Evolutionary conservation across 257 asterid genomes (phyloP).

Genomic region (Solanum rostratum): DNA sequence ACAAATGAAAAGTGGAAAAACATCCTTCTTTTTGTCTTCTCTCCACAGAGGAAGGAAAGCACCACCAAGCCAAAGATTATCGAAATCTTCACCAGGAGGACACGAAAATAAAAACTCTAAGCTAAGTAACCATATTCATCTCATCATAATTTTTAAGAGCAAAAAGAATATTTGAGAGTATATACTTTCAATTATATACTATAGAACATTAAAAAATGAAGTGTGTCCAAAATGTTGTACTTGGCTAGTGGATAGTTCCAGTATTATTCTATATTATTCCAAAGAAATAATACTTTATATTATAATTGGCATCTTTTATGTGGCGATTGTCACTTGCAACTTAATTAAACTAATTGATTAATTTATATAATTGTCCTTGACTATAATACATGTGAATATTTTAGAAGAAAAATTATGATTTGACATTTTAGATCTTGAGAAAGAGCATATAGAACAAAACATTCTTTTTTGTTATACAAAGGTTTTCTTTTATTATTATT

Average conservation of each 20-base stretch:
- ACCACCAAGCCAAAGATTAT: too few relatives aligned
- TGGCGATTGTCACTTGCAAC: neutral
- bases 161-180: neutral
- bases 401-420: neutral
- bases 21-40: too few relatives aligned
- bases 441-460: neutral
- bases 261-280: neutral
- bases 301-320: neutral
- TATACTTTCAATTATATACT: neutral
- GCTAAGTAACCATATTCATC: too few relatives aligned
- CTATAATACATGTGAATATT: neutral
- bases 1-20: too few relatives aligned
- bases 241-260: neutral
- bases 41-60: too few relatives aligned
- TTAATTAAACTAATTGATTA: neutral
- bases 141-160: rapidly evolving
- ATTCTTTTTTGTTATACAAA: neutral
- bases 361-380: neutral
- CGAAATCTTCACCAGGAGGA: too few relatives aligned
- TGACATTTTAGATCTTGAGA: neutral
- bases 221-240: neutral
- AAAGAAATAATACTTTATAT: neutral
- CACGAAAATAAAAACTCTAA: too few relatives aligned
- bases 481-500: neutral
- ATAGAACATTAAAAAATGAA: neutral